Evolutionary conservation across 2,329 filamentous ascomycete species (phyloP), one percentile per base, ranked within the genome.

Genomic region (Penicillium digitatum): DNA sequence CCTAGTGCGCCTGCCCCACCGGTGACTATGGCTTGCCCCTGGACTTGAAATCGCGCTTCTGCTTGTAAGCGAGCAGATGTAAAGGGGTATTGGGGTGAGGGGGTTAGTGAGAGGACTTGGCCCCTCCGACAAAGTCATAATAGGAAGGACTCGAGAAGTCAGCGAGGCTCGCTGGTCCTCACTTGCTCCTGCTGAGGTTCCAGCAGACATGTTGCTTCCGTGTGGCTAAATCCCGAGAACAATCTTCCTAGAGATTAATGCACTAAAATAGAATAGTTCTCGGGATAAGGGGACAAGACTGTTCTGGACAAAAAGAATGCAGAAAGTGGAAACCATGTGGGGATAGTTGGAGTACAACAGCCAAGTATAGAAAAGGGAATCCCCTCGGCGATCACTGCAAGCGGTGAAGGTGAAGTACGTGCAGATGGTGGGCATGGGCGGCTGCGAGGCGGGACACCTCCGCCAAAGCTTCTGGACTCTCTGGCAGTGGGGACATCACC

Each of bases 1-100:
- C 83, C 86, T 0, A 88, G 75, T 11, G 81, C 84, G 4, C 87
- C 87, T 14, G 84, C 81, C 31, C 86, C 87, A 18, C 87, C 87
- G 0, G 87, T 88, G 12, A 89, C 79, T 32, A 66, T 56, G 0
- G 62, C 64, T 29, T 65, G 66, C 2, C 63, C 62, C 12, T 44
- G 43, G 2, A 66, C 63, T n/a, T 56, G 47, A n/a, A 64, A 64
- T 24, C 62, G 60, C 8, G 39, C 26, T 59, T 60, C 27, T 47
- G 57, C 32, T 46, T 61, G 31, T 49, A 51, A 53, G 1, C 48
- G 48, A 4, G 46, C 38, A 7, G 47, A 50, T 10, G 35, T 24
- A n/a, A 27, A 32, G 49, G 49, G 61, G 14, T 20, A 55, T 27
- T 45, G 52, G 40, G 37, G 60, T 31, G 56, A 39, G 54, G 48